phyloP scores from a whole-genome alignment of 441 rosid species.

The Jatropha multifida region DNA sequence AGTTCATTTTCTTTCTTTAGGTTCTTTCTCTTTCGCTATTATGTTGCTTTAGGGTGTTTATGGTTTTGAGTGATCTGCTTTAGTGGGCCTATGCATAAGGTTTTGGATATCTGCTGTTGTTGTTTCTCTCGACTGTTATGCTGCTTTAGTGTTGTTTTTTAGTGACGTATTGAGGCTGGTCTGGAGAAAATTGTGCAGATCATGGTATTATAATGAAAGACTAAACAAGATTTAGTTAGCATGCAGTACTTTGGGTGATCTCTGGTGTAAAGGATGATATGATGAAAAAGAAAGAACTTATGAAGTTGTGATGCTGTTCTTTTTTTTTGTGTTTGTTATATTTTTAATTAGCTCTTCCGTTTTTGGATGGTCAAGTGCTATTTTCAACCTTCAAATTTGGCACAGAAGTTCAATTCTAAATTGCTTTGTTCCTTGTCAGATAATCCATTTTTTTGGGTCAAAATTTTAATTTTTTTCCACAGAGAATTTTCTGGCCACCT shows the following conservation, averaged over 20 bases:
- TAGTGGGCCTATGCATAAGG: too few relatives aligned
- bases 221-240: neutral
- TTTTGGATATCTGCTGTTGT: too few relatives aligned
- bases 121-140: too few relatives aligned
- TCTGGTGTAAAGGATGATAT: neutral
- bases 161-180: neutral
- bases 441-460: constrained; percentile 11
- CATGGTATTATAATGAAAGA: neutral
- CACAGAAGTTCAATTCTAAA: neutral
- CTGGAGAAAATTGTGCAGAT: neutral
- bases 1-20: constrained; percentile 3
- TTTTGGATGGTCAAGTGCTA: neutral
- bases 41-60: neutral
- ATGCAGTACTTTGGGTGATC: neutral
- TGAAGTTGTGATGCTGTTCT: neutral
- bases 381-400: neutral
- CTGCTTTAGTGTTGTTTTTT: neutral
- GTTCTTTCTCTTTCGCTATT: neutral
- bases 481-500: constrained; percentile 7
- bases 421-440: constrained; percentile 5
- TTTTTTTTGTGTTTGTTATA: neutral
- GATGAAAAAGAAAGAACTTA: neutral
- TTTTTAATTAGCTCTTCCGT: neutral
- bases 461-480: neutral
- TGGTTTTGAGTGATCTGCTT: neutral